phyloP scores from a whole-genome alignment of 371 early-diverging fungal genomes.

The Apophysomyces elegans region DNA sequence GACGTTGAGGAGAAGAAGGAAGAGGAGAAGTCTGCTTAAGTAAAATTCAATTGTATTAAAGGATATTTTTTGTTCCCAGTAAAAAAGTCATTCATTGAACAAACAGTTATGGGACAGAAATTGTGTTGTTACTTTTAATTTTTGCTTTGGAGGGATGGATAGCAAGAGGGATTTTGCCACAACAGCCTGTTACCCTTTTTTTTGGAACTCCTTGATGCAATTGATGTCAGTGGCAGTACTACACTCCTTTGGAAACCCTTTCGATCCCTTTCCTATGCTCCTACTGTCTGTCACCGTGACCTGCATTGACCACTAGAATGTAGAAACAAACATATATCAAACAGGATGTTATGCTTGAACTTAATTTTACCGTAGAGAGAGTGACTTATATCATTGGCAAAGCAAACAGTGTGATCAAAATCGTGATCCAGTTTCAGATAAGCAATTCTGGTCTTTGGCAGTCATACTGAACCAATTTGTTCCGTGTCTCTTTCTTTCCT shows the following conservation, averaged over 20 bases:
- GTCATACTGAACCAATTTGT: neutral
- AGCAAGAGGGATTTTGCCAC: no score
- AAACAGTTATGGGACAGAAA: no score
- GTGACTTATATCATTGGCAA: neutral
- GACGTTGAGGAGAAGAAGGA: constrained; percentile 50
- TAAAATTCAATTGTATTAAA: constrained; percentile 10
- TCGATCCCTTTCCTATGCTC: no score
- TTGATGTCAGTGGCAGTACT: no score
- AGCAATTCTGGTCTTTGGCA: neutral
- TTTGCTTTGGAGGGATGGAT: no score
- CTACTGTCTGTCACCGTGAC: no score
- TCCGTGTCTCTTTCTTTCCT: neutral
- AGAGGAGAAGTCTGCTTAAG: constrained; percentile 27
- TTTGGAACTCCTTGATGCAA: no score
- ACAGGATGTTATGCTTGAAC: no score
- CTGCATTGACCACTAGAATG: constrained; percentile 1
- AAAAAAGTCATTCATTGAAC: no score
- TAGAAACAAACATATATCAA: neutral
- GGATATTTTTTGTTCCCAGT: neutral
- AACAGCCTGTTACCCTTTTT: no score
- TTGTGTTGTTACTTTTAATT: no score
- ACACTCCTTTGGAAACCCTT: no score
- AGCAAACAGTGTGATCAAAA: constrained; percentile 1
- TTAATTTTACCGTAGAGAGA: constrained; percentile 9
- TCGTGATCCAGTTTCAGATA: constrained; percentile 6